These are phyloP conservation scores for Fomitiporia mediterranea DNA, from an alignment of 1,284 basidiomycete genomes.

Conservation along the genomic window DNA sequence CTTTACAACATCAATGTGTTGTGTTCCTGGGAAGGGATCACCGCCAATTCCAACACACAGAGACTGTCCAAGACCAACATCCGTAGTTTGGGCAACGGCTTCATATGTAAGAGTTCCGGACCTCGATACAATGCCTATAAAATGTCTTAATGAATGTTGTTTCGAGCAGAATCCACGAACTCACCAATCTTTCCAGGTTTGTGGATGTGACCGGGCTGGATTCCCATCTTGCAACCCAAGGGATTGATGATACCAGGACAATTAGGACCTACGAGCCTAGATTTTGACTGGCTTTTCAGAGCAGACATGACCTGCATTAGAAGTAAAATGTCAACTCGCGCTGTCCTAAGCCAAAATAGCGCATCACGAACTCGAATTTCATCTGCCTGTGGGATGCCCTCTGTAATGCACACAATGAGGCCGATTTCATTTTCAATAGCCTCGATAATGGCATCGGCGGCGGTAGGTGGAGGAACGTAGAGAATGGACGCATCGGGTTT, in stretches of 20 bases:
- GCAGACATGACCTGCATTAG: slow-evolving; percentile 79
- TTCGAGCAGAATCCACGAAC: slow-evolving; percentile 22
- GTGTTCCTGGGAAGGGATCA: slow-evolving; percentile 98
- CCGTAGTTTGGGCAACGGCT: slow-evolving; percentile 91
- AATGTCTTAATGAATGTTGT: slow-evolving; percentile 18
- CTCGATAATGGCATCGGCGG: slow-evolving; percentile 94
- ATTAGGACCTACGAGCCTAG: slow-evolving; percentile 94
- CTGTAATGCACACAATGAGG: slow-evolving; percentile 94
- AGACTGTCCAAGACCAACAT: slow-evolving; percentile 94
- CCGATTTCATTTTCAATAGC: slow-evolving; percentile 97
- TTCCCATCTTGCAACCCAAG: slow-evolving; percentile 98
- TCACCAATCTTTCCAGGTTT: slow-evolving; percentile 89
- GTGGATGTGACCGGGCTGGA: slow-evolving; percentile 98
- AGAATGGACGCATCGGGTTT: slow-evolving; percentile 90
- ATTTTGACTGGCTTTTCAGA: slow-evolving; percentile 90
- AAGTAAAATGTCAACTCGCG: neutral
- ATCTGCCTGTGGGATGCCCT: slow-evolving; percentile 95
- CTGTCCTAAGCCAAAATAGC: slow-evolving; percentile 11
- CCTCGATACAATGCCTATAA: slow-evolving; percentile 88
- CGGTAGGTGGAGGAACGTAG: slow-evolving; percentile 91
- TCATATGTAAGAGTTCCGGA: slow-evolving; percentile 95
- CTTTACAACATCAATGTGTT: slow-evolving; percentile 94
- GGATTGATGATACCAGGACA: slow-evolving; percentile 99
- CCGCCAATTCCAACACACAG: slow-evolving; percentile 98
- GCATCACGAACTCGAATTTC: slow-evolving; percentile 72